Evolutionary conservation across 345 rosid species (phyloP).

Genomic region (Streptanthus diversifolius): DNA sequence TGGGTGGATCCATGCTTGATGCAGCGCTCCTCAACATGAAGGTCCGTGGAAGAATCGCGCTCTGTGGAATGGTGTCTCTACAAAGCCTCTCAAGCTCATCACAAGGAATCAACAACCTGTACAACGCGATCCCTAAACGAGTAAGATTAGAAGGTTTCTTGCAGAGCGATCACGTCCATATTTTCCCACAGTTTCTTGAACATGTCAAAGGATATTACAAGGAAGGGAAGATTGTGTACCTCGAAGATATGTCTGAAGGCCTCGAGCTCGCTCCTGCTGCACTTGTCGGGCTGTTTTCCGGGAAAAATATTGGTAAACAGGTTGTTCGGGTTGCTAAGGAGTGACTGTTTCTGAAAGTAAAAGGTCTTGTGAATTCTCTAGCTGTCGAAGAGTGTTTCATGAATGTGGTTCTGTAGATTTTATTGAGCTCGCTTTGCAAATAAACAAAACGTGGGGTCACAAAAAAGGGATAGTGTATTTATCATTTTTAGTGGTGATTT

Average conservation of each 20-base stretch:
- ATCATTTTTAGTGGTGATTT: neutral
- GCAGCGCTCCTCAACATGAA: slow-evolving; percentile 67
- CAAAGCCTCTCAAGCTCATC: slow-evolving; percentile 35
- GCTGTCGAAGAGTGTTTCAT: neutral
- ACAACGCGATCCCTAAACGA: slow-evolving; percentile 42
- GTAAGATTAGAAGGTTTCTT: slow-evolving; percentile 60
- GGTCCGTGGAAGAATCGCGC: slow-evolving; percentile 56
- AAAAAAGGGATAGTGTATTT: neutral
- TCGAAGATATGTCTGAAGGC: slow-evolving; percentile 61
- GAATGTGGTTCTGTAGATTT: neutral
- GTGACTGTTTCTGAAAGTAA: slow-evolving; percentile 9
- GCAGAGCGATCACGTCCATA: slow-evolving; percentile 57
- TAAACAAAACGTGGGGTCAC: neutral
- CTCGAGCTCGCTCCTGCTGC: slow-evolving; percentile 66
- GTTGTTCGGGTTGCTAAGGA: slow-evolving; percentile 37
- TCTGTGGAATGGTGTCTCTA: slow-evolving; percentile 69
- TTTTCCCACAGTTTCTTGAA: slow-evolving; percentile 49
- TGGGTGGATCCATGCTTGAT: slow-evolving; percentile 70
- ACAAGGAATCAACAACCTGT: slow-evolving; percentile 48
- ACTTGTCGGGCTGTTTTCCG: slow-evolving; percentile 57
- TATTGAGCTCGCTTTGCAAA: neutral
- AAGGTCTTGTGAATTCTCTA: neutral
- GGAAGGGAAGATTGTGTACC: slow-evolving; percentile 58
- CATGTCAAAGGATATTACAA: slow-evolving; percentile 40
- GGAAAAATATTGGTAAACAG: slow-evolving; percentile 62